Evolutionary conservation across 2,329 filamentous ascomycete genomes (phyloP).

Genomic region (Aspergillus fumigatiaffinis): DNA sequence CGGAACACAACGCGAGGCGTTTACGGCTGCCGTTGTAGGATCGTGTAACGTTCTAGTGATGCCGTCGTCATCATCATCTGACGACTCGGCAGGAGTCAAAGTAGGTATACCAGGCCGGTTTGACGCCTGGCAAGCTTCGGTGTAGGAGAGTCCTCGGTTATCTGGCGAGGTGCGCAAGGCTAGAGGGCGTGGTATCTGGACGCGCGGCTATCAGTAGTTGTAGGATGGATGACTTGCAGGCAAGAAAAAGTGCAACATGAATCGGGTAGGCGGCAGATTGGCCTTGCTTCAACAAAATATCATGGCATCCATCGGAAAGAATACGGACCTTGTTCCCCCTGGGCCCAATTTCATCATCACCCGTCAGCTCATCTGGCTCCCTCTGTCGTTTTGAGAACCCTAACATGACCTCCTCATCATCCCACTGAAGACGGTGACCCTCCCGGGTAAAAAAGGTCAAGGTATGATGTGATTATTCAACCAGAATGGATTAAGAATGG

Average conservation of each 20-base stretch:
- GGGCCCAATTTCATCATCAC: slow-evolving; percentile 53
- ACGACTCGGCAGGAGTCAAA: slow-evolving; percentile 36
- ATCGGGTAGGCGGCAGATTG: background rate
- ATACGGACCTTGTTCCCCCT: slow-evolving; percentile 25
- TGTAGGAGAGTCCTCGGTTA: slow-evolving; percentile 15
- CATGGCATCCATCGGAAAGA: background rate
- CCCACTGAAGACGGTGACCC: background rate
- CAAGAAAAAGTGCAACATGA: background rate
- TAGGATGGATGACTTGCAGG: background rate
- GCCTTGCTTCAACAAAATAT: background rate
- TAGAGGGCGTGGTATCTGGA: slow-evolving; percentile 32
- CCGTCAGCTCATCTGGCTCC: slow-evolving; percentile 53
- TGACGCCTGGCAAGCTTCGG: slow-evolving; percentile 13
- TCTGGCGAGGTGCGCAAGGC: slow-evolving; percentile 26
- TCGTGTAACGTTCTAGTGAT: slow-evolving; percentile 2
- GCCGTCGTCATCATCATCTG: slow-evolving; percentile 30
- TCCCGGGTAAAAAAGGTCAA: background rate
- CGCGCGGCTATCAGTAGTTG: slow-evolving; percentile 6
- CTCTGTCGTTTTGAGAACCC: slow-evolving; percentile 23
- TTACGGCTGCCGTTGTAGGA: slow-evolving; percentile 1
- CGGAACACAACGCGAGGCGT: slow-evolving; percentile 1
- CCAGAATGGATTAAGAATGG: background rate
- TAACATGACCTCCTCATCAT: slow-evolving; percentile 17
- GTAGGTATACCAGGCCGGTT: slow-evolving; percentile 19
- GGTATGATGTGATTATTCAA: background rate